Conservation (phyloP, 2,329 filamentous ascomycete genomes). For the Emydomyces testavorans region DNA sequence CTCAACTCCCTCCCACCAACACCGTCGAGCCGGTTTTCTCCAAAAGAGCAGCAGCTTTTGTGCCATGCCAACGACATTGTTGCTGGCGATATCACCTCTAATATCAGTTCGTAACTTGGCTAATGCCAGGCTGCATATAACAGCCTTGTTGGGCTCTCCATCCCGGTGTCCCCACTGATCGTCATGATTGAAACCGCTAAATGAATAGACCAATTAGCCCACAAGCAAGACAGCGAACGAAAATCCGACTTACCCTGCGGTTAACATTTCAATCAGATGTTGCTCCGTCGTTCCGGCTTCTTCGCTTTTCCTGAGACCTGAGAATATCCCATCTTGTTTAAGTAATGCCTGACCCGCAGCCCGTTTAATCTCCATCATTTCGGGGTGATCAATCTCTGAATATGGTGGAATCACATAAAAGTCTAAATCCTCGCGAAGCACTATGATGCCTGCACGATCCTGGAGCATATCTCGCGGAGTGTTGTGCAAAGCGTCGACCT, state of each 20-base stretch:
- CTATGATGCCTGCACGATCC: constrained; percentile 89
- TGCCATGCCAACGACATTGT: constrained; percentile 83
- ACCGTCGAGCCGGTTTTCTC: constrained; percentile 89
- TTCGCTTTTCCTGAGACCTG: constrained; percentile 84
- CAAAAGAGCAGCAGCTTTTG: constrained; percentile 96
- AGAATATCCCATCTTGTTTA: constrained; percentile 89
- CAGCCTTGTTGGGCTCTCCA: constrained; percentile 95
- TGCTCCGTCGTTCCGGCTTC: constrained; percentile 95
- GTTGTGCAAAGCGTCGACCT: constrained; percentile 57
- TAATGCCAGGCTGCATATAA: constrained; percentile 91
- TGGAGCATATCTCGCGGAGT: constrained; percentile 66
- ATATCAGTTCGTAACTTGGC: constrained; percentile 88
- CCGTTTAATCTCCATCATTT: constrained; percentile 95
- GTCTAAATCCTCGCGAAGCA: constrained; percentile 87
- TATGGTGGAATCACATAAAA: constrained; percentile 92
- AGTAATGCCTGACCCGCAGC: constrained; percentile 79
- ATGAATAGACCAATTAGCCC: not conserved
- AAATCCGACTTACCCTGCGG: constrained; percentile 63
- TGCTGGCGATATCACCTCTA: constrained; percentile 60
- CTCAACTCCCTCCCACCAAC: constrained; percentile 98
- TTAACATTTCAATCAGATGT: constrained; percentile 98
- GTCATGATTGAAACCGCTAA: constrained; percentile 88
- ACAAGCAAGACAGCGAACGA: constrained; percentile 13
- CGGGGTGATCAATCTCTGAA: constrained; percentile 67
- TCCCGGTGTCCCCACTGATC: constrained; percentile 93